A percentile compares a stretch with the other conserved stretches of the same genome.
Conservation (phyloP, 2,329 filamentous ascomycete species). For the Zopfia rhizophila region DNA sequence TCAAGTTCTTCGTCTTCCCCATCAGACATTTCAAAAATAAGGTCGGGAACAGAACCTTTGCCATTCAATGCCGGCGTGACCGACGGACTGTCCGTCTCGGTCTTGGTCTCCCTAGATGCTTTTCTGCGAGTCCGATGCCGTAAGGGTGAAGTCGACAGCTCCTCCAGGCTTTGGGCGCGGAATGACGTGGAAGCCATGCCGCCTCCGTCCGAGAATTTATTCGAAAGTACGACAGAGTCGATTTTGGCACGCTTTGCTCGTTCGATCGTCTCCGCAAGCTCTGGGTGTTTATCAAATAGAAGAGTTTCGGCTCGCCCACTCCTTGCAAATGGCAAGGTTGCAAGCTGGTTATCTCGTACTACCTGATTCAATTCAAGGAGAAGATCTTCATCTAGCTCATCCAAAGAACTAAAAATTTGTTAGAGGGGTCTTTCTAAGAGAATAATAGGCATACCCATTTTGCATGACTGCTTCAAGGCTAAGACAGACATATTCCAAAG, state of each 20-base stretch:
- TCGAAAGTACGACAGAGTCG: conserved; percentile 78
- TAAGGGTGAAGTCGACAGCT: conserved; percentile 61
- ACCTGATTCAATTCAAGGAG: conserved; percentile 81
- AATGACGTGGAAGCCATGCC: conserved; percentile 69
- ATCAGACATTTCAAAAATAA: conserved; percentile 96
- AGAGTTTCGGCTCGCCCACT: conserved; percentile 76
- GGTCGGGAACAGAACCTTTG: conserved; percentile 75
- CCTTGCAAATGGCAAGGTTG: conserved; percentile 78
- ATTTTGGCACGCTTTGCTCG: conserved; percentile 76
- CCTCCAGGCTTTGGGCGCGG: conserved; percentile 73
- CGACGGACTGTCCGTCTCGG: conserved; percentile 66
- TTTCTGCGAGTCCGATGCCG: conserved; percentile 54
- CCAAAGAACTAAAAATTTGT: conserved; percentile 67
- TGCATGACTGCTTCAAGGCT: conserved; percentile 93
- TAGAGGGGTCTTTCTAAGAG: conserved; percentile 14
- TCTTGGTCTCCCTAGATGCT: conserved; percentile 56
- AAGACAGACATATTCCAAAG: conserved; percentile 88
- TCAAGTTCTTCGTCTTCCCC: conserved; percentile 60
- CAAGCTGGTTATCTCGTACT: conserved; percentile 83
- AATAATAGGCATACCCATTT: conserved; percentile 67
- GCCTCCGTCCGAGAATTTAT: conserved; percentile 72
- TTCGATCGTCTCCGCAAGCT: conserved; percentile 71
- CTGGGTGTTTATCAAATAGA: conserved; percentile 72
- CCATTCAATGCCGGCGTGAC: conserved; percentile 75
- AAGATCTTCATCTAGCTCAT: conserved; percentile 87